phyloP scores from a whole-genome alignment of 1,139 yeast species.

The Hyphopichia burtonii region DNA sequence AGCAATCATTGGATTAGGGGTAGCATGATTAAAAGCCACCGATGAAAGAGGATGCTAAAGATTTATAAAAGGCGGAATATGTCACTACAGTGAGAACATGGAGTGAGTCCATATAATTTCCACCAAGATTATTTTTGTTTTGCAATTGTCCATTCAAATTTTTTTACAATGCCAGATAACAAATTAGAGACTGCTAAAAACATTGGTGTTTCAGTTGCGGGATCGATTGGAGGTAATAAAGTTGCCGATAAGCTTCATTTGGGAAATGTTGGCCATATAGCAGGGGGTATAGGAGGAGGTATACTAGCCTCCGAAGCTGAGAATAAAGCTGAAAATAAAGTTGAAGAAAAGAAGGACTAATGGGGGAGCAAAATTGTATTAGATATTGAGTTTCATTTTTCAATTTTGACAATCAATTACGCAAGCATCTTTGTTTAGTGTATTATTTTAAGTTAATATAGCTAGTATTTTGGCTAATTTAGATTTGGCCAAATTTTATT shows the following conservation, averaged over 20 bases:
- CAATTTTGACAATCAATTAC: too few relatives aligned
- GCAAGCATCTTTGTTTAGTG: too few relatives aligned
- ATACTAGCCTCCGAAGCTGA: slow-evolving; percentile 31
- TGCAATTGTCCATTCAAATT: neutral
- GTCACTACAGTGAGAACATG: too few relatives aligned
- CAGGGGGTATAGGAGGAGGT: slow-evolving; percentile 33
- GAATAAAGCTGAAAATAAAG: slow-evolving; percentile 30
- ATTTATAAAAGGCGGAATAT: too few relatives aligned
- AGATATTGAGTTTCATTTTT: too few relatives aligned
- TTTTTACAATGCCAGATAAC: slow-evolving; percentile 14
- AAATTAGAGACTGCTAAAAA: slow-evolving; percentile 24
- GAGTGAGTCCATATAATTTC: too few relatives aligned
- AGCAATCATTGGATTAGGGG: neutral
- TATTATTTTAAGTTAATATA: too few relatives aligned
- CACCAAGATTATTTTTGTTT: too few relatives aligned
- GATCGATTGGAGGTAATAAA: slow-evolving; percentile 33
- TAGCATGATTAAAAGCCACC: neutral
- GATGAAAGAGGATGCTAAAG: too few relatives aligned
- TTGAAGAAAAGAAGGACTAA: slow-evolving; percentile 18
- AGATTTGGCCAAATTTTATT: too few relatives aligned
- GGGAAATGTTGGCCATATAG: slow-evolving; percentile 37
- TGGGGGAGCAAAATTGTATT: neutral
- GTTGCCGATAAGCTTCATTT: slow-evolving; percentile 34
- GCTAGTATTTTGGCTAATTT: too few relatives aligned
- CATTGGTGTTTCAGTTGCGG: slow-evolving; percentile 30